A percentile compares a stretch with the other conserved stretches of the same genome.
These are phyloP conservation scores for Citrus sinensis DNA, from an alignment of 345 rosid genomes.

Conservation along the genomic window DNA sequence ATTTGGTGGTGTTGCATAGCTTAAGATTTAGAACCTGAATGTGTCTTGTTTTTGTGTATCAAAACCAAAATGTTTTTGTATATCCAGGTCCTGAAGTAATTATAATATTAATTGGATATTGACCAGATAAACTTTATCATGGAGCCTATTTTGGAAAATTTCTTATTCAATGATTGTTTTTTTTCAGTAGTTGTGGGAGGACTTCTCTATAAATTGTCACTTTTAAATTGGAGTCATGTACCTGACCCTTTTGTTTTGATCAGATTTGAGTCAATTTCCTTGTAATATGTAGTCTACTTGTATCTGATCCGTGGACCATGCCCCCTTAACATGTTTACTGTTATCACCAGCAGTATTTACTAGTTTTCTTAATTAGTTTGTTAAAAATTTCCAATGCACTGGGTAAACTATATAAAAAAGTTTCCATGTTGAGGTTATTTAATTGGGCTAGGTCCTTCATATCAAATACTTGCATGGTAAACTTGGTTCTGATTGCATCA, in stretches of 20 bases:
- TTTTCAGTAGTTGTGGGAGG: not conserved
- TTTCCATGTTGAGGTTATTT: not conserved
- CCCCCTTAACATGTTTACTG: not conserved
- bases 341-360: not conserved
- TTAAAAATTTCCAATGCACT: not conserved
- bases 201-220: not conserved
- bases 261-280: not conserved
- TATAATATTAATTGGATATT: not conserved
- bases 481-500: not conserved
- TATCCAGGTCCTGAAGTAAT: not conserved
- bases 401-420: not conserved
- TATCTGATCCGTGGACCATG: not conserved
- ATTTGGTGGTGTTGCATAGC: not conserved
- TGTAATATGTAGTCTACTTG: not conserved
- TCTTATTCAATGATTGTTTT: not conserved
- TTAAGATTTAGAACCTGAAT: not conserved
- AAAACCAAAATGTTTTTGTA: not conserved
- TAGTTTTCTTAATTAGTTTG: not conserved
- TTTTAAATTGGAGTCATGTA: not conserved
- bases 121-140: not conserved
- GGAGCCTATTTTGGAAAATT: not conserved
- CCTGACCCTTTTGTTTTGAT: not conserved
- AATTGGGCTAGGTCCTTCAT: not conserved
- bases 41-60: not conserved
- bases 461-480: not conserved